These are phyloP conservation scores for Fusarium temperatum DNA, from an alignment of 2,329 filamentous ascomycete species.

Conservation along the genomic window DNA sequence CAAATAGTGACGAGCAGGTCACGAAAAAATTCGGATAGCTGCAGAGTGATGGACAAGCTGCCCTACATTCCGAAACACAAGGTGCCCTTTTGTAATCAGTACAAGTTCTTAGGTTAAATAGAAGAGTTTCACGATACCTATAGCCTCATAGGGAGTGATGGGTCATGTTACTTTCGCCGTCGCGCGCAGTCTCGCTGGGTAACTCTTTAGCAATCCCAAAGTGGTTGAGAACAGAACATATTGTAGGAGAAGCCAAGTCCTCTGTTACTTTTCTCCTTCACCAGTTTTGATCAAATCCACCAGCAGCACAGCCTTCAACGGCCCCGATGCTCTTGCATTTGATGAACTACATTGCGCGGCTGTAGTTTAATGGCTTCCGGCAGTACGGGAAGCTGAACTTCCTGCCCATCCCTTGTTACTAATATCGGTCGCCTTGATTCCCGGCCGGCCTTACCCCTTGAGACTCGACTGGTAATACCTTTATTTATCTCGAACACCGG, in stretches of 20 bases:
- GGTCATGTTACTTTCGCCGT: background rate
- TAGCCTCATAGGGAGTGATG: background rate
- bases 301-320: no score
- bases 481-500: rapidly evolving
- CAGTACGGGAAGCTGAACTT: background rate
- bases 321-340: background rate
- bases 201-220: background rate
- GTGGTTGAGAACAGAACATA: rapidly evolving
- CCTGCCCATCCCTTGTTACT: background rate
- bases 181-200: background rate
- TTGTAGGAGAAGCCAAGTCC: background rate
- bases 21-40: background rate
- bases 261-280: background rate
- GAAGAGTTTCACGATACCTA: background rate
- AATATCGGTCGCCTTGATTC: background rate
- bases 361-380: no score
- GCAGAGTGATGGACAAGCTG: background rate
- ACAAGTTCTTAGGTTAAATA: rapidly evolving
- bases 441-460: rapidly evolving
- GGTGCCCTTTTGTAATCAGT: background rate
- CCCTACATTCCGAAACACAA: background rate
- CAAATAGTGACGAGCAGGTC: rapidly evolving
- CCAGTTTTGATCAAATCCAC: rapidly evolving
- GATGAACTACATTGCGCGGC: no score
- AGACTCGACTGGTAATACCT: no score